These are phyloP conservation scores for Scheffersomyces stipitis DNA, from an alignment of 805 yeast species.

Conservation along the genomic window DNA sequence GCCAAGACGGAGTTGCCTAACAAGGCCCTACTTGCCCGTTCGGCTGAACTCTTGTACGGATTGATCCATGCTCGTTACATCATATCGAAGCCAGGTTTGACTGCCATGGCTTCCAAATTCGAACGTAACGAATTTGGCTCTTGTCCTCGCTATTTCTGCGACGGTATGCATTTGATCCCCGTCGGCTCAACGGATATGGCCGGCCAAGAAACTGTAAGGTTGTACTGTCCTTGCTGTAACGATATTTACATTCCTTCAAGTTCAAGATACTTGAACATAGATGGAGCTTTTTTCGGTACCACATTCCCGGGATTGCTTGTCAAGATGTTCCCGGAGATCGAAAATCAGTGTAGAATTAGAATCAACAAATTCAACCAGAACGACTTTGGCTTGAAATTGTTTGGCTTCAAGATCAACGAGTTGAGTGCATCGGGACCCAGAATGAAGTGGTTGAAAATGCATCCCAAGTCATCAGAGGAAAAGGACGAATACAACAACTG, in stretches of 20 bases:
- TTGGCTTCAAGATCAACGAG: conserved; percentile 84
- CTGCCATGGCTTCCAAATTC: conserved; percentile 90
- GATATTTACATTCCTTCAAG: conserved; percentile 88
- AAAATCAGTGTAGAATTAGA: conserved; percentile 65
- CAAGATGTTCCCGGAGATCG: conserved; percentile 89
- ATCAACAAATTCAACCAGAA: conserved; percentile 46
- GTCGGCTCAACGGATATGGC: conserved; percentile 89
- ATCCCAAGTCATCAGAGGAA: conserved; percentile 65
- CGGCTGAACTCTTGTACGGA: conserved; percentile 92
- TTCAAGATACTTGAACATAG: conserved; percentile 82
- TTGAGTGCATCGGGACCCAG: conserved; percentile 81
- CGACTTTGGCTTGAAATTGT: conserved; percentile 70
- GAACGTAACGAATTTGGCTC: conserved; percentile 86
- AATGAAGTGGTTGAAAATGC: conserved; percentile 89
- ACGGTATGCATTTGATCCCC: conserved; percentile 86
- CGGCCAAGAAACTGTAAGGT: conserved; percentile 86
- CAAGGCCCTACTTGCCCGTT: conserved; percentile 76
- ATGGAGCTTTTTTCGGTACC: conserved; percentile 97
- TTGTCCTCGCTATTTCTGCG: conserved; percentile 88
- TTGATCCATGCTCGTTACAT: conserved; percentile 91
- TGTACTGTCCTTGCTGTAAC: conserved; percentile 92
- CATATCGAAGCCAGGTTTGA: conserved; percentile 83
- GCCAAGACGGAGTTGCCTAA: conserved; percentile 62
- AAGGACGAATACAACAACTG: conserved; percentile 62
- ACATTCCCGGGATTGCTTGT: conserved; percentile 91